phyloP scores from a whole-genome alignment of 2,329 filamentous ascomycete genomes.

The Hypomyces rosellus region DNA sequence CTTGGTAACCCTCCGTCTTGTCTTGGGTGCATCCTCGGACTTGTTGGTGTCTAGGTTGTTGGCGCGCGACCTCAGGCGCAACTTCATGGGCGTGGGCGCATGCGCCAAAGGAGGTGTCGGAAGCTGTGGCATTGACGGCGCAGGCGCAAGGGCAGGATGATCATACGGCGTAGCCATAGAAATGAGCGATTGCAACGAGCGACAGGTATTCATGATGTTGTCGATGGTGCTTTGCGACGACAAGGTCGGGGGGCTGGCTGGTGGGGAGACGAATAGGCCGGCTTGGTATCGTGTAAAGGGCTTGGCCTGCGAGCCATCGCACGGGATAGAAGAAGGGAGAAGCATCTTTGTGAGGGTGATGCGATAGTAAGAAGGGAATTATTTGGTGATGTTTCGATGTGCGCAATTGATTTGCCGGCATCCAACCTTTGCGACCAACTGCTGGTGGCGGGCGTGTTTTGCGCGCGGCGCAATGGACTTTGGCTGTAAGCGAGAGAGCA shows the following conservation, averaged over 20 bases:
- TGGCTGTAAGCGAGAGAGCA: no score
- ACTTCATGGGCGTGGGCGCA: slow-evolving; percentile 45
- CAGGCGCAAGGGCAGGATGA: slow-evolving; percentile 21
- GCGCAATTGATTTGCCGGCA: no score
- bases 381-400: no score
- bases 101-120: slow-evolving; percentile 52
- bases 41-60: slow-evolving; percentile 15
- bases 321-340: slow-evolving; percentile 52
- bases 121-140: slow-evolving; percentile 32
- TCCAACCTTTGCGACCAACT: no score
- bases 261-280: slow-evolving; percentile 52
- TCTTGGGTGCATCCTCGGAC: slow-evolving; percentile 1
- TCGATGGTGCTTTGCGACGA: slow-evolving; percentile 42
- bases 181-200: slow-evolving; percentile 55
- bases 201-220: slow-evolving; percentile 54
- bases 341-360: slow-evolving; percentile 40
- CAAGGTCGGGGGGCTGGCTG: slow-evolving; percentile 46
- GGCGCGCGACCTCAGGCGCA: slow-evolving; percentile 47
- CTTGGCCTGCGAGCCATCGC: slow-evolving; percentile 45
- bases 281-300: slow-evolving; percentile 24
- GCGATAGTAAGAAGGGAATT: not conserved
- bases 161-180: slow-evolving; percentile 7
- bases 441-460: no score
- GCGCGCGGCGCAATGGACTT: no score
- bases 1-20: slow-evolving; percentile 45